Evolutionary conservation across 176 grass and related monocot species (phyloP).

Genomic region (Aegilops tauschii): DNA sequence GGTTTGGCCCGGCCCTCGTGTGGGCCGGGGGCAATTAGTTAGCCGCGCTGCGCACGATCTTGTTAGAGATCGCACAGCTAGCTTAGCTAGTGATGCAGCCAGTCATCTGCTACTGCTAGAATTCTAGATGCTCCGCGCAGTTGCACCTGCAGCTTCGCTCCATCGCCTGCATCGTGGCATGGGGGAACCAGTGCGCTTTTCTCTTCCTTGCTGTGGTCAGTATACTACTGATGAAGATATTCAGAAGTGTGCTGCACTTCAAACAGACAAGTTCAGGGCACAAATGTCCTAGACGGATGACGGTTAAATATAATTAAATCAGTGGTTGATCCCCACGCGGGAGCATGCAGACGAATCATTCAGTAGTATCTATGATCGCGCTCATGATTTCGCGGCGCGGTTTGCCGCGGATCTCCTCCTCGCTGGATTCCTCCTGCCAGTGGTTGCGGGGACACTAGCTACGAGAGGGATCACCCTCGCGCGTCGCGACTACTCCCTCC

Average conservation of each 20-base stretch:
- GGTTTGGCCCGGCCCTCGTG: slow-evolving; percentile 11
- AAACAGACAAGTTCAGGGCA: no score
- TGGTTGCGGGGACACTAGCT: slow-evolving; percentile 29
- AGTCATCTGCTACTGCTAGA: no score
- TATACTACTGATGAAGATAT: no score
- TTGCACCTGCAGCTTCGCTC: not conserved
- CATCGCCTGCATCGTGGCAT: not conserved
- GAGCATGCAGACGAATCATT: not conserved
- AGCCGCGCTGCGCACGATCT: not conserved
- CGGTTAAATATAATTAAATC: no score
- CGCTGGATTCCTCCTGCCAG: slow-evolving; percentile 36
- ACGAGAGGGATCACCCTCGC: not conserved
- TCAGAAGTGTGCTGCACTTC: no score
- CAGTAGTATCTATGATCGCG: not conserved
- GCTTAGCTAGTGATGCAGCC: no score
- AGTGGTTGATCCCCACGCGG: no score
- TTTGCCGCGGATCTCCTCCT: not conserved
- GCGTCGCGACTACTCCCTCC: not conserved
- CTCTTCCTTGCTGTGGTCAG: not conserved
- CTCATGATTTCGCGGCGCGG: slow-evolving; percentile 19
- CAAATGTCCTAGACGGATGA: no score
- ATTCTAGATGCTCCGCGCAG: not conserved
- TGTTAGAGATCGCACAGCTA: not conserved
- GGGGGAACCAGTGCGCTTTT: not conserved
- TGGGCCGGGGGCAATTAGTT: not conserved